These are phyloP conservation scores for Nicotiana otophora DNA, from an alignment of 257 asterid species.

Conservation along the genomic window DNA sequence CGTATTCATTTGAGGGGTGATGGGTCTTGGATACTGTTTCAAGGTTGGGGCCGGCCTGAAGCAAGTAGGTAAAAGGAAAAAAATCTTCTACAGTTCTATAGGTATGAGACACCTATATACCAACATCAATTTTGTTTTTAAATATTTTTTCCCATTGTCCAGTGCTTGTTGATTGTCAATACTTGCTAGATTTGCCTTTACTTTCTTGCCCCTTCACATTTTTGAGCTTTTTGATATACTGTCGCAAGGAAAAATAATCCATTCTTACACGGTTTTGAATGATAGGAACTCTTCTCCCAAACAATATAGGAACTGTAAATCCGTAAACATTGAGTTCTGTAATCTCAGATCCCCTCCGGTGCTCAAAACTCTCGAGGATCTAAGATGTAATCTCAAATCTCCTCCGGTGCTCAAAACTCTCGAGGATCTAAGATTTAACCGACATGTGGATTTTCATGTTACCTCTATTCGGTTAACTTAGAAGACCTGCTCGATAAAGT, in stretches of 20 bases:
- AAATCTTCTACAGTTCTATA: background rate
- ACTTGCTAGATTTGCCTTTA: background rate
- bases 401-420: background rate
- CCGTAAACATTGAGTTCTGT: background rate
- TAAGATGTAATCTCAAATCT: background rate
- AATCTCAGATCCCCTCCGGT: background rate
- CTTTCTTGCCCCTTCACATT: background rate
- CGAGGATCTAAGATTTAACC: background rate
- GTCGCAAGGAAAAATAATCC: background rate
- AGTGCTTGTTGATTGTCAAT: background rate
- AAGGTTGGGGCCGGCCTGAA: background rate
- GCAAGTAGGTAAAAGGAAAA: background rate
- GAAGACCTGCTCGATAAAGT: background rate
- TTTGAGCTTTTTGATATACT: background rate
- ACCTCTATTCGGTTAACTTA: background rate
- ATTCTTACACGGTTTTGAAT: background rate
- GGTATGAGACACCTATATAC: background rate
- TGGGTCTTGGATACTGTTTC: background rate
- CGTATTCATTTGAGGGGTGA: background rate
- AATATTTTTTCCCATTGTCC: background rate
- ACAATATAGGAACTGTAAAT: background rate
- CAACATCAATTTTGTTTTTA: background rate
- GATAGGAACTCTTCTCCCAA: background rate
- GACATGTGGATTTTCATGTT: background rate
- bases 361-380: background rate